These are phyloP conservation scores for Ophiostoma ulmi DNA, from an alignment of 2,329 filamentous ascomycete genomes.

Conservation along the genomic window DNA sequence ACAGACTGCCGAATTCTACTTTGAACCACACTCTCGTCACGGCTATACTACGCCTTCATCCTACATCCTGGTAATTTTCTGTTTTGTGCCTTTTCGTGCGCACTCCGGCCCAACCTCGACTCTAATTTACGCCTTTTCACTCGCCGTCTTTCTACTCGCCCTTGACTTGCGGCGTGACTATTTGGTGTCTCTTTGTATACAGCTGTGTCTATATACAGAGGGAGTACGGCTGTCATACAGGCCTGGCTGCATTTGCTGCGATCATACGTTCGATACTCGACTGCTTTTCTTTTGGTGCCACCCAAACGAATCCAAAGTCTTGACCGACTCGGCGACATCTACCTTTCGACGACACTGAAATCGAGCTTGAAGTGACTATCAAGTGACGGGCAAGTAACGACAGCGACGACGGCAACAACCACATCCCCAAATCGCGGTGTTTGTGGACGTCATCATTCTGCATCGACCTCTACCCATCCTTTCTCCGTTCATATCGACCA, in stretches of 20 bases:
- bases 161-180: neutral
- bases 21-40: neutral
- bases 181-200: neutral
- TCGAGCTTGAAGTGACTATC: neutral
- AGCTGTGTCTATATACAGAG: neutral
- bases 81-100: neutral
- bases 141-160: neutral
- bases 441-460: neutral
- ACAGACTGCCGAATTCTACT: neutral
- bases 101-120: neutral
- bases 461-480: neutral
- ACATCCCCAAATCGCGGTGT: neutral
- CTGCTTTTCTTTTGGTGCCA: neutral
- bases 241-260: neutral
- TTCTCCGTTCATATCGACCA: neutral
- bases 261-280: neutral
- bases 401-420: neutral
- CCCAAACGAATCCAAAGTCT: neutral
- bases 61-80: neutral
- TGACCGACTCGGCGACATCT: neutral
- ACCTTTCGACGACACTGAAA: neutral
- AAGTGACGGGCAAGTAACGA: neutral
- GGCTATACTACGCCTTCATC: neutral
- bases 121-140: conserved; percentile 10
- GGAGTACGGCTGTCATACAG: neutral